phyloP scores from a whole-genome alignment of 441 rosid genomes.

The Iberis amara region DNA sequence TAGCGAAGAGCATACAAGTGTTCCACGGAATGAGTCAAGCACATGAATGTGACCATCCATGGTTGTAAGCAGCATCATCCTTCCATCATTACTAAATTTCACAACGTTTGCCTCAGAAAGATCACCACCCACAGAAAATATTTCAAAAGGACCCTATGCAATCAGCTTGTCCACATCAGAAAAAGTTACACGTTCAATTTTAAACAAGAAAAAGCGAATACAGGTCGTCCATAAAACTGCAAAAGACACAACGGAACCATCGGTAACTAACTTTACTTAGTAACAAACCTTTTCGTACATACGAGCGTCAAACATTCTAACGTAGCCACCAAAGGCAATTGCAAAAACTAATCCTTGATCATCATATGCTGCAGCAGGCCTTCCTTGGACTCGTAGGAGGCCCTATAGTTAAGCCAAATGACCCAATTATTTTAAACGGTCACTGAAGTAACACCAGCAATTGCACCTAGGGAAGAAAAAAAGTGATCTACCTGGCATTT shows the following conservation, averaged over 20 bases:
- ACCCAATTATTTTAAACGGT: slow-evolving; percentile 4
- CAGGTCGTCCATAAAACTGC: neutral
- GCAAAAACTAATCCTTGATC: slow-evolving; percentile 90
- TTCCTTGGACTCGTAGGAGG: slow-evolving; percentile 84
- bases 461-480: neutral
- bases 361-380: slow-evolving; percentile 95
- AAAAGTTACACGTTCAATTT: neutral
- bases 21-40: slow-evolving; percentile 91
- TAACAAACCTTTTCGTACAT: slow-evolving; percentile 72
- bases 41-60: slow-evolving; percentile 82
- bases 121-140: slow-evolving; percentile 81
- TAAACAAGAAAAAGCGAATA: neutral
- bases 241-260: neutral
- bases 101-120: slow-evolving; percentile 74
- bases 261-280: neutral
- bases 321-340: slow-evolving; percentile 82
- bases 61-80: slow-evolving; percentile 87
- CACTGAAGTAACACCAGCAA: slow-evolving; percentile 1
- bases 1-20: slow-evolving; percentile 42
- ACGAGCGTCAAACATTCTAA: slow-evolving; percentile 89
- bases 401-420: slow-evolving; percentile 38
- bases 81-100: slow-evolving; percentile 88
- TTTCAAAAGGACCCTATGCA: slow-evolving; percentile 78
- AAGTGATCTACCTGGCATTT: slow-evolving; percentile 68
- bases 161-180: slow-evolving; percentile 13